Evolutionary conservation across 768 basidiomycete genomes (phyloP), one percentile per base, ranked within the genome.

Genomic region (Xerocomus brunneocitrinus): DNA sequence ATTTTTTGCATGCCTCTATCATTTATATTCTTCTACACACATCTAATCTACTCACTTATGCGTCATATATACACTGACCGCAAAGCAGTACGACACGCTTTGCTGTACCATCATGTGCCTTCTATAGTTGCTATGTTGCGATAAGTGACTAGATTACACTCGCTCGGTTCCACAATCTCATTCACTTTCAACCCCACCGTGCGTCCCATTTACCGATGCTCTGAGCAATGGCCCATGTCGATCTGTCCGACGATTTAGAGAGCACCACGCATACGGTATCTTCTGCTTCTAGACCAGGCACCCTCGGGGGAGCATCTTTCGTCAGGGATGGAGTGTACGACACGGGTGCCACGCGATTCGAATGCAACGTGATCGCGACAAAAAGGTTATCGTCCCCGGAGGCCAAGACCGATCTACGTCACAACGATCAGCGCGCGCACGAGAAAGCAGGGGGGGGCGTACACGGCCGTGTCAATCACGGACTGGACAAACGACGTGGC

Each of bases 251-350:
- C 1, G 48, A 48, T 31, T 56, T 47, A 58, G 67, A 42, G 67
- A 79, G 50, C 42, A 82, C 58, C 36, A 82, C 49, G 58, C 71
- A 75, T 67, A 75, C 74, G 1, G 78, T 79, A 55, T 85, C 82
- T 49, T 84, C 83, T 3, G 77, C 79, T 39, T 82, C 76, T 10
- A 48, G 58, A 27, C 75, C 69, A 3, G 83, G 78, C 4, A 77
- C 61, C 36, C 80, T 71, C 4, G 66, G 50, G 0, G 76, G 74
- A 0, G 64, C 60, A 28, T 72, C 67, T 27, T 66, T 62, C 0
- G 57, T 41, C 24, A 55, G 62, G 14, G 82, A 19, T 19, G 19
- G 72, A 3, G 84, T 65, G 58, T 79, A 83, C 0, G 78, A 70
- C 30, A 84, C 76, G 0, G 86, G 85, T 27, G 58, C 36, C 22